Evolutionary conservation across 352 stramenopile genomes (phyloP).

Genomic region (Discostella stelligera): DNA sequence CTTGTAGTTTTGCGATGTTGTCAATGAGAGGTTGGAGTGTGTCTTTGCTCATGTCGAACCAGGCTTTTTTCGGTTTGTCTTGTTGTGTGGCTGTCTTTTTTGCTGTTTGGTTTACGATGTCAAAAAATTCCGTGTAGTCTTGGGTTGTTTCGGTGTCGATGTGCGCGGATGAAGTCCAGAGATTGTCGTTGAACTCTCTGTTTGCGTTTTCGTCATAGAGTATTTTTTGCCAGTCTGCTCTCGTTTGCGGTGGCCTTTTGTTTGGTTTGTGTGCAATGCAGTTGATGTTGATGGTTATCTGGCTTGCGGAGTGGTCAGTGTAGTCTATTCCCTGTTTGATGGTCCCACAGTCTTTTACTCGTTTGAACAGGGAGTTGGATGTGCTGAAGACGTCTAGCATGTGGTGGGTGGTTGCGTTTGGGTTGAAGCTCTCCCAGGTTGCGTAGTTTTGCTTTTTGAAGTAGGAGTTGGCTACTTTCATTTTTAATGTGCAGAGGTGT

Average conservation of each 20-base stretch:
- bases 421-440: background rate
- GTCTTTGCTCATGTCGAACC: slow-evolving; percentile 13
- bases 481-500: background rate
- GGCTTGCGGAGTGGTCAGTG: slow-evolving; percentile 20
- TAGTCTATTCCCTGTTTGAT: slow-evolving; percentile 9
- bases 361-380: slow-evolving; percentile 9
- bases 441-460: slow-evolving; percentile 17
- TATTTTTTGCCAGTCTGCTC: slow-evolving; percentile 20
- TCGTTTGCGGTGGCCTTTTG: background rate
- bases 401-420: too few relatives aligned
- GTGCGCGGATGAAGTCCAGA: background rate
- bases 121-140: background rate
- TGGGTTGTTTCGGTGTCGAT: background rate
- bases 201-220: background rate
- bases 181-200: slow-evolving; percentile 6
- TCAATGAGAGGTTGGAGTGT: slow-evolving; percentile 1
- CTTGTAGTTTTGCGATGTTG: background rate
- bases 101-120: background rate
- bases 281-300: slow-evolving; percentile 3
- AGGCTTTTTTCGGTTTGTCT: background rate
- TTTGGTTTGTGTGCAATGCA: slow-evolving; percentile 17
- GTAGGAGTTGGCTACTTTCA: slow-evolving; percentile 7
- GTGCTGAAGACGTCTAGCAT: slow-evolving; percentile 13
- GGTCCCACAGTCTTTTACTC: slow-evolving; percentile 15
- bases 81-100: background rate